Base-by-base conservation (phyloP, 2,329 filamentous ascomycete genomes). In the Paecilomyces sp. region DNA sequence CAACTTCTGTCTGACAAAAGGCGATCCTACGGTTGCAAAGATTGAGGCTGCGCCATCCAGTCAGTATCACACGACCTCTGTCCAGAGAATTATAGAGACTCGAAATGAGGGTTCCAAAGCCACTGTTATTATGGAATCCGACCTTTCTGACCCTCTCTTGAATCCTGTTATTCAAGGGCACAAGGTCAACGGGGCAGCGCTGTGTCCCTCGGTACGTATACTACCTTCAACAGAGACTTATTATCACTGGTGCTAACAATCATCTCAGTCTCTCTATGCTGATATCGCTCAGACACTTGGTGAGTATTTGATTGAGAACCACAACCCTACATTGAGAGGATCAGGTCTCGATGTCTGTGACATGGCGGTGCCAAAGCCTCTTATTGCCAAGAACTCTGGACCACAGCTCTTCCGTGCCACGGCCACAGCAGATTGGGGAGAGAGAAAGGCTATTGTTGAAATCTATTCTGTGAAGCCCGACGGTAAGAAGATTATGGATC, bases 1-100 rank as follows among this genome's bases (percentile, higher is more conserved):
- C 62, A 86, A 91, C 72, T 92, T 88, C 85, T 84, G 80, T 33
- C 75, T 91, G 41, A 85, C 82, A 62, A 92, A 92, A 79, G 87
- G 80, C 59, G 84, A 88, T 64, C 81, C 77, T 53, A 25, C 11
- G 15, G 51, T 30, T 13, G 7, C 24, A 18, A 53, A 53, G 51
- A 53, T 56, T 15, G 65, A 67, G 25, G 61, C 34, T 15, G 34
- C 18, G 15, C 59, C 61, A 22, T 55, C 62, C 6, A 62, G 66
- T 55, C 63, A 60, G 47, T 62, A 65, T 24, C 54, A 71, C 57
- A 71, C 70, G 7, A 66, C 67, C 1, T 66, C 72, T 12, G 67
- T 73, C 2, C 73, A 75, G 25, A 69, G 62, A 31, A 59, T 75
- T 9, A 47, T 73, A 8, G 67, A 74, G 60, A 67, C 67, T 22